phyloP scores from a whole-genome alignment of 1,139 yeast genomes.

The Yamadazyma buinensis region DNA sequence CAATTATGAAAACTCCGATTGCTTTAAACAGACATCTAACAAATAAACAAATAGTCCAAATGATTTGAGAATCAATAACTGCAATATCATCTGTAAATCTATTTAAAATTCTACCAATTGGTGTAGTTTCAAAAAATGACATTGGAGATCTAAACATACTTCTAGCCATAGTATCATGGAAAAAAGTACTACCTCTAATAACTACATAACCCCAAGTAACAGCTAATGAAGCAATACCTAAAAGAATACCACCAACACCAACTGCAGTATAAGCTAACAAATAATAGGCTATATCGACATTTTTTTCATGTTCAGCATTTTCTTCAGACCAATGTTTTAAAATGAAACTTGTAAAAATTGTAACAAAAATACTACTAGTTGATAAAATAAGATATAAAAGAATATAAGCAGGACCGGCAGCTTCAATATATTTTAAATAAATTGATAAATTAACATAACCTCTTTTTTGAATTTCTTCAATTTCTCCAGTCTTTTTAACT shows the following conservation, averaged over 20 bases:
- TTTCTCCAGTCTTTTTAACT: constrained; percentile 22
- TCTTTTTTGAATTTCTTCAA: constrained; percentile 26
- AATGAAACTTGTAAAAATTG: constrained; percentile 28
- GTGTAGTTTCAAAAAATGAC: constrained; percentile 44
- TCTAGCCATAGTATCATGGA: constrained; percentile 37
- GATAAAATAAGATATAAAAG: constrained; percentile 23
- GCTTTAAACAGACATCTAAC: constrained; percentile 21
- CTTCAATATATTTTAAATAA: constrained; percentile 31
- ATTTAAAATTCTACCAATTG: constrained; percentile 39
- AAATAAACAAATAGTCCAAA: constrained; percentile 29
- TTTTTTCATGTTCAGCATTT: constrained; percentile 23
- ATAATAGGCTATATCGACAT: constrained; percentile 21
- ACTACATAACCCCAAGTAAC: constrained; percentile 33
- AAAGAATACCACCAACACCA: constrained; percentile 26
- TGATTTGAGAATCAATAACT: constrained; percentile 28
- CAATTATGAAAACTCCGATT: constrained; percentile 24
- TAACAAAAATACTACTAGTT: constrained; percentile 18
- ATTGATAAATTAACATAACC: constrained; percentile 33
- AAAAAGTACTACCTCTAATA: constrained; percentile 28
- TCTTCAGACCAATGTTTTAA: constrained; percentile 38
- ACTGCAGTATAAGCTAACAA: constrained; percentile 23
- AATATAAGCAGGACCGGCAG: constrained; percentile 30
- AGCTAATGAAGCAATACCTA: constrained; percentile 25
- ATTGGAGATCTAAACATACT: constrained; percentile 39
- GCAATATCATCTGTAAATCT: constrained; percentile 38